Conservation (phyloP, 148 eudicot genomes). For the Talinum fruticosum region DNA sequence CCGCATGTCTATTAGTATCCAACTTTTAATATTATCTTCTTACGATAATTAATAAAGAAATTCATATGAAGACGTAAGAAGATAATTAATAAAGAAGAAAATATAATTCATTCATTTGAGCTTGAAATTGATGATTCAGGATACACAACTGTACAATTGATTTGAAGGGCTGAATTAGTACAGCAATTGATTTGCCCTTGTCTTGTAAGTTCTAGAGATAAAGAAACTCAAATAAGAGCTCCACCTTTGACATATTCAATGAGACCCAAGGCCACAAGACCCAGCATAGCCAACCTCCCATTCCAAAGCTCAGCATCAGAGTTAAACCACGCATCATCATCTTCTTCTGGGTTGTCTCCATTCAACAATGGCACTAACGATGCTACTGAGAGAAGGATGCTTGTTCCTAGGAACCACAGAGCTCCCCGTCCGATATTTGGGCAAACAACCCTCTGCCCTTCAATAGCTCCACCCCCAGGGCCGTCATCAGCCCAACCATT, state of each 20-base stretch:
- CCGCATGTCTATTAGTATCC: too few relatives aligned
- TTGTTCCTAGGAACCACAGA: constrained; percentile 65
- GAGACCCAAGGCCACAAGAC: constrained; percentile 72
- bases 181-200: too few relatives aligned
- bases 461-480: constrained; percentile 58
- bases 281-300: constrained; percentile 84
- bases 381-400: constrained; percentile 48
- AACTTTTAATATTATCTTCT: too few relatives aligned
- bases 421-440: constrained; percentile 69
- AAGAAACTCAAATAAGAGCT: constrained; percentile 45
- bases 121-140: too few relatives aligned
- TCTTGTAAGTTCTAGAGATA: neutral
- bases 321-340: constrained; percentile 41
- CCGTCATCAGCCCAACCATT: constrained; percentile 77
- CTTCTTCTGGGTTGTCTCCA: constrained; percentile 48
- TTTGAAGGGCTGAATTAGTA: too few relatives aligned
- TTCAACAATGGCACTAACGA: constrained; percentile 58
- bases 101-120: too few relatives aligned
- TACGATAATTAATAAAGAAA: too few relatives aligned
- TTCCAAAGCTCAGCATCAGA: constrained; percentile 80
- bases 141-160: too few relatives aligned
- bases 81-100: too few relatives aligned
- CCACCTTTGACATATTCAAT: constrained; percentile 66
- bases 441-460: constrained; percentile 58
- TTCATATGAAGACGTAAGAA: too few relatives aligned